These are phyloP conservation scores for Ceratobasidium sp. DNA, from an alignment of 1,284 basidiomycete species.

Conservation along the genomic window DNA sequence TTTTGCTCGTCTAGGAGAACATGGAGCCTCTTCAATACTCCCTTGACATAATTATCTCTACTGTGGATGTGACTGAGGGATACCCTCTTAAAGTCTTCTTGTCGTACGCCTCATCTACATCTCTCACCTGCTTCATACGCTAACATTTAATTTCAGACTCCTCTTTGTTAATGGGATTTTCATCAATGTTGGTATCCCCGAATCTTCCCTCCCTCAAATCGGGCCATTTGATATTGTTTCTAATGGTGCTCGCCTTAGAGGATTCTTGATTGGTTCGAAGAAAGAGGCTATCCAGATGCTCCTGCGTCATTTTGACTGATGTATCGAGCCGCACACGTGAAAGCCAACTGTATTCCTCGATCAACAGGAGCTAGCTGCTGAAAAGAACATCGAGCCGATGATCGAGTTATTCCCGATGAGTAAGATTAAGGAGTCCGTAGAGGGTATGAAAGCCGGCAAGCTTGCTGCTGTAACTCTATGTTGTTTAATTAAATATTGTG, in stretches of 20 bases:
- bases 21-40: slow-evolving; percentile 61
- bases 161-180: slow-evolving; percentile 68
- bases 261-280: slow-evolving; percentile 72
- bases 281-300: slow-evolving; percentile 73
- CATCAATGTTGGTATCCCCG: slow-evolving; percentile 69
- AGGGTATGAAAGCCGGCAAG: slow-evolving; percentile 67
- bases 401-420: slow-evolving; percentile 38
- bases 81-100: too few species aligned
- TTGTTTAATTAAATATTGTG: too few species aligned
- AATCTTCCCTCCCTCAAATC: slow-evolving; percentile 60
- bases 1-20: slow-evolving; percentile 57
- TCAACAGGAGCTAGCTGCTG: slow-evolving; percentile 55
- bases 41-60: slow-evolving; percentile 75
- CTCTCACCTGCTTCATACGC: too few species aligned
- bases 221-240: slow-evolving; percentile 59
- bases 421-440: slow-evolving; percentile 60
- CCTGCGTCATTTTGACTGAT: not conserved
- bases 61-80: slow-evolving; percentile 56
- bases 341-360: not conserved
- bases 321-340: not conserved
- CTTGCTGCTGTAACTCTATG: too few species aligned
- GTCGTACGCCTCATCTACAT: too few species aligned
- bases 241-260: slow-evolving; percentile 57
- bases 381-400: slow-evolving; percentile 29
- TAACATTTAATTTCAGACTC: slow-evolving; percentile 53